Evolutionary conservation across 1,284 basidiomycete species (phyloP), one percentile per base, ranked within the genome.

Genomic region (Rhodofomes roseus): DNA sequence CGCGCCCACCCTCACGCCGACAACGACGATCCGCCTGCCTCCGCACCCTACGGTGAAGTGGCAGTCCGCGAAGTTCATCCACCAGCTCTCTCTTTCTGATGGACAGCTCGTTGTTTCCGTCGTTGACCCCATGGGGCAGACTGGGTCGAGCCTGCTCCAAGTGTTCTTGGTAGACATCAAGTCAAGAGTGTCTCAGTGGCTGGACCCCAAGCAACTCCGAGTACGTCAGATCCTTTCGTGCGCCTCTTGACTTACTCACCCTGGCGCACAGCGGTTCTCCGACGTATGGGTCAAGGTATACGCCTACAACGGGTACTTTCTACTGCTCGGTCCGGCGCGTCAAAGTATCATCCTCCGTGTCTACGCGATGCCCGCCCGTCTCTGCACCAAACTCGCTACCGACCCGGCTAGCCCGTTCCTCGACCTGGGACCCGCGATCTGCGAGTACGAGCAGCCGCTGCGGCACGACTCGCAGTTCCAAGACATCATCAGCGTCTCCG

Each of bases 81-180:
- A 71, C 54, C 66, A 71, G 43, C 60, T 74, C 12, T 60, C 66
- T 0, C 48, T 73, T 20, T 67, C 68, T 48, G 70, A 70, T 4
- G 60, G 68, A 36, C 60, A 75, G 23, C 66, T 79, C 39, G 74
- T 73, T 27, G 70, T 70, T 16, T 71, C 71, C 3, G 69, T 78
- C 25, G 74, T 75, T n/a, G 68, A 74, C 58, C 55, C 68, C 62
- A 61, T 68, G 16, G 68, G 65, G 39, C 69, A 71, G 20, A 18
- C 46, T 66, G 71, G 6, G 67, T 68, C 27, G 9, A 52, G 50
- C 22, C 20, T 37, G 12, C 74, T 76, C 58, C 73, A 75, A 55
- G 67, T 81, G n/a, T 61, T 78, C 18, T 65, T 79, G 31, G 62
- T 77, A 23, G 71, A 79, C 54, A 66, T 68, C 4, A 58, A 60